Evolutionary conservation across 1,139 yeast species (phyloP), one percentile per base, ranked within the genome.

Genomic region (Lodderomyces oxycetoniae): DNA sequence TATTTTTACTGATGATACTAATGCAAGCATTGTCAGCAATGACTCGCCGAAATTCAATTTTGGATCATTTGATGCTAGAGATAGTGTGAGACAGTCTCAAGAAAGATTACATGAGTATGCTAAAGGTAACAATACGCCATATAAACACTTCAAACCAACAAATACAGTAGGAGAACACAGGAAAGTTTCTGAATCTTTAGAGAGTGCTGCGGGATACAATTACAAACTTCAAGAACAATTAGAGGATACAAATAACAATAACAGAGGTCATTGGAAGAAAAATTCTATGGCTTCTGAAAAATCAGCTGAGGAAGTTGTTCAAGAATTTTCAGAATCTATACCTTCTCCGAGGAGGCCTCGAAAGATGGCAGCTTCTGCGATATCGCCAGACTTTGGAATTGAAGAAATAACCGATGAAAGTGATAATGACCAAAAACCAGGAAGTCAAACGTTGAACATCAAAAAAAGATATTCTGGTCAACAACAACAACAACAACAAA

Each of bases 1-100:
- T 6, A 34, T 37, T 10, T 26, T 35, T 28, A 26, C 35, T 26
- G 41, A 32, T n/a, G 38, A 38, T 25, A 10, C 30, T 11, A 14
- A 11, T 7, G 17, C 26, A 15, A 38, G 41, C 25, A 32, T 30
- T 11, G 17, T 37, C 10, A 40, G 46, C 17, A 46, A 45, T 34
- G 68, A 63, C 35, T 44, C 63, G 1, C 67, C 57, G 19, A 59
- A 65, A 36, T 63, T 63, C 38, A 52, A 58, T 1, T 64, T 63
- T 46, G 12, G 42, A 12, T 7, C 26, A 17, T 11, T 5, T 12
- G 32, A 34, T 16, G 2, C 29, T 9, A 32, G 22, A 19, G 22
- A 19, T 7, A 19, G 10, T 10, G 22, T 19, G 7, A 7, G 22
- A 7, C 22, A 19, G 10, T 19, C 22, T 7, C 22, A 19, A 19